Conservation (phyloP, 1,139 yeast genomes). For the Candida sp. region DNA sequence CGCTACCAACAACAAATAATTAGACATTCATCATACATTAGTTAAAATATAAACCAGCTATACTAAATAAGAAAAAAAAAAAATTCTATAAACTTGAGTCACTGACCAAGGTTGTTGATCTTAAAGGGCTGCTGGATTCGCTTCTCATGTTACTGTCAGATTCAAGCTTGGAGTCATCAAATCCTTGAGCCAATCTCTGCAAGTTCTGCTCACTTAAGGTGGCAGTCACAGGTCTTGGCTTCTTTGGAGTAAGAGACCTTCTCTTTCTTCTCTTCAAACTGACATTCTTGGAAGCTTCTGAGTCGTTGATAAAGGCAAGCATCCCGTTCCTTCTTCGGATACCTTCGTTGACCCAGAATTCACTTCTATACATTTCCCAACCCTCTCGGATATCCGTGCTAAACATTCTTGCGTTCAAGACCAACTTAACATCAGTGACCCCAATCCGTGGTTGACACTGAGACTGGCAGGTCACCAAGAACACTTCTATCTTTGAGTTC, state of each 20-base stretch:
- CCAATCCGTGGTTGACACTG: conserved; percentile 52
- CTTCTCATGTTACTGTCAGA: not conserved
- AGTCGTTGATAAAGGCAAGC: conserved; percentile 35
- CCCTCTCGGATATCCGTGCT: conserved; percentile 86
- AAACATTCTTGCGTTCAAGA: conserved; percentile 81
- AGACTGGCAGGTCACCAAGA: conserved; percentile 47
- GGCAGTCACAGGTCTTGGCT: conserved; percentile 18
- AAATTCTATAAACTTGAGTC: not conserved
- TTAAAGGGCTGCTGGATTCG: conserved; percentile 8
- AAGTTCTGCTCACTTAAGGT: conserved; percentile 34
- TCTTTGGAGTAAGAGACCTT: conserved; percentile 22
- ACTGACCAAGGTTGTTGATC: conserved; percentile 7
- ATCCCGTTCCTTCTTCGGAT: conserved; percentile 61
- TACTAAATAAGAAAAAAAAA: not conserved
- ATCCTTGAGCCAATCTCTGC: conserved; percentile 18
- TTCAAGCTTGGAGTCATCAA: conserved; percentile 4
- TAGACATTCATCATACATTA: not conserved
- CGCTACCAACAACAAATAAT: not conserved
- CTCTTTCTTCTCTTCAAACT: conserved; percentile 40
- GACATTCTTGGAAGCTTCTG: conserved; percentile 9
- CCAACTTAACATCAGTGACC: conserved; percentile 64
- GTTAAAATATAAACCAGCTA: not conserved
- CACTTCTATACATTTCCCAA: conserved; percentile 94
- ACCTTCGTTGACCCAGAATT: conserved; percentile 91
- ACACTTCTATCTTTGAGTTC: conserved; percentile 42